phyloP scores from a whole-genome alignment of 495 filamentous ascomycete species.

The Neurospora cerealis region DNA sequence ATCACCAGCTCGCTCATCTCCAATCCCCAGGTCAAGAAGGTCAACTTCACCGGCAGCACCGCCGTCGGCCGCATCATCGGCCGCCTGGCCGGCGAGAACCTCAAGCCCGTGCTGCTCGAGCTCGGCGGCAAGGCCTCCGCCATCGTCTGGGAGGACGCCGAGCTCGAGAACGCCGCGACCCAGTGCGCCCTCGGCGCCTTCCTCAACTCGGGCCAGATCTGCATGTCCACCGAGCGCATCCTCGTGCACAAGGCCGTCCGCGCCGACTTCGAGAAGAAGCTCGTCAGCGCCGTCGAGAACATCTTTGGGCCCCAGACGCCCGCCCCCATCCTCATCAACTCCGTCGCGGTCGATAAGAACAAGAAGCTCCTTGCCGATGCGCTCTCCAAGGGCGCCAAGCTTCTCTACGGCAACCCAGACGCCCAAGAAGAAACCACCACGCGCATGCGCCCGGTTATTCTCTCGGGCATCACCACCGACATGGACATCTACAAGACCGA shows the following conservation, averaged over 20 bases:
- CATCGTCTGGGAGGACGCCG: constrained; percentile 56
- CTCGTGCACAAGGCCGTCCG: constrained; percentile 64
- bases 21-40: constrained; percentile 46
- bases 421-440: constrained; percentile 37
- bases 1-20: constrained; percentile 49
- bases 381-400: constrained; percentile 53
- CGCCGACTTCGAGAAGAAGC: constrained; percentile 51
- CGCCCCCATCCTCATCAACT: constrained; percentile 51
- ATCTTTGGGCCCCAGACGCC: constrained; percentile 40
- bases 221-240: constrained; percentile 87
- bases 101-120: constrained; percentile 63
- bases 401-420: constrained; percentile 49
- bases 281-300: constrained; percentile 42
- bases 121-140: constrained; percentile 58
- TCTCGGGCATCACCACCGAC: constrained; percentile 58
- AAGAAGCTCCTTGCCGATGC: constrained; percentile 58
- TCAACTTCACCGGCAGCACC: constrained; percentile 61
- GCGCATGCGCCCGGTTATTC: constrained; percentile 60
- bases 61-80: constrained; percentile 49
- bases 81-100: constrained; percentile 44
- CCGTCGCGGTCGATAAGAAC: constrained; percentile 54
- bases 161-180: constrained; percentile 47
- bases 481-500: constrained; percentile 81
- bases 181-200: constrained; percentile 44
- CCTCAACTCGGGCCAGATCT: constrained; percentile 66